Base-by-base conservation (phyloP, 805 yeast genomes). In the Candida michaelii region DNA sequence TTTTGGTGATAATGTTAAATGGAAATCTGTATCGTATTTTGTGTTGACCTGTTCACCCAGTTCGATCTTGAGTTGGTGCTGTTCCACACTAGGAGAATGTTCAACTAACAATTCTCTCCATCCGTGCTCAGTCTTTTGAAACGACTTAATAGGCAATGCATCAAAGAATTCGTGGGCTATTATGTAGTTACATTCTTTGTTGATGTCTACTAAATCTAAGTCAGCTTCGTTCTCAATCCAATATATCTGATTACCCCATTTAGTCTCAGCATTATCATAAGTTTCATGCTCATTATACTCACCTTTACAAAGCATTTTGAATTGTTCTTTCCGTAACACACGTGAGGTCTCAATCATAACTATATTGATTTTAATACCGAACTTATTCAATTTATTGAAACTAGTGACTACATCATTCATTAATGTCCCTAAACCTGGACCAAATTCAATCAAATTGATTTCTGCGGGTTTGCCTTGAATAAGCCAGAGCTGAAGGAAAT, bases 131-230 rank as follows among this genome's bases (percentile, higher is more conserved):
- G 83, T 80, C 47, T 73, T 75, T 40, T 74, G 72, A 55, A 84
- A 87, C 48, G 82, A 76, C 49, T 83, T 80, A 17, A 88, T 80
- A 0, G 96, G 95, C 43, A 88, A 65, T 0, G 96, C 95, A 62
- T 88, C 96, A 56, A 83, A 88, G 54, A 88, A 88, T 59, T 88
- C 96, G 57, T 88, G 96, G 0, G 95, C 93, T 41, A 88, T 58
- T 4, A 85, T 69, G 56, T 78, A 87, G 45, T 85, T 83, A 32
- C 86, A 70, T 29, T 56, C 52, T 1, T 49, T 44, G 2, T 52
- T 58, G 1, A 30, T 43, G 7, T 53, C 35, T 7, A 19, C 36
- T 3, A 75, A 59, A 45, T 78, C 82, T 3, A 76, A 59, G 44
- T 78, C 82, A 36, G 70, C 67, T 46, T 77, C 82, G 6, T 81